Percentiles rank a stretch among this genome's conserved stretches.
These are phyloP conservation scores for Dichomitus squalens DNA, from an alignment of 1,284 basidiomycete species.

Conservation along the genomic window DNA sequence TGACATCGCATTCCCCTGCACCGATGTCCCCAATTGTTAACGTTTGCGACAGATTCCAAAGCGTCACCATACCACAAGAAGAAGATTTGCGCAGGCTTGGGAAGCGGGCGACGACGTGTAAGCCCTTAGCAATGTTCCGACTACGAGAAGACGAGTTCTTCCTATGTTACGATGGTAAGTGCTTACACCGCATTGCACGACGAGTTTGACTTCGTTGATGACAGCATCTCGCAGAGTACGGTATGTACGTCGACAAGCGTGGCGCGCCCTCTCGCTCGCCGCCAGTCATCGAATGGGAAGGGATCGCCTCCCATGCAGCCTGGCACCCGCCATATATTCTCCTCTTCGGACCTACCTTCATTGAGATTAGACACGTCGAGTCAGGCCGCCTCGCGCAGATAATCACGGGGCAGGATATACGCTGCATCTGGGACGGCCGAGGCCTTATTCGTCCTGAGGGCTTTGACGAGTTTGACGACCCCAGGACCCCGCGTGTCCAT, in stretches of 20 bases:
- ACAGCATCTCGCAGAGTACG: constrained; percentile 72
- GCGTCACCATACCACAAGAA: constrained; percentile 81
- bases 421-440: constrained; percentile 87
- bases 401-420: constrained; percentile 81
- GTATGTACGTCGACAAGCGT: constrained; percentile 86
- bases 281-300: constrained; percentile 93
- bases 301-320: constrained; percentile 82
- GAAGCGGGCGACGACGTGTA: constrained; percentile 78
- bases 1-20: constrained; percentile 11
- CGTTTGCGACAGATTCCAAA: constrained; percentile 66
- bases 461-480: constrained; percentile 43
- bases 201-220: not conserved
- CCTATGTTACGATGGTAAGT: constrained; percentile 88
- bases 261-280: constrained; percentile 78
- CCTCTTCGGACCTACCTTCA: constrained; percentile 88
- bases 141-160: constrained; percentile 88
- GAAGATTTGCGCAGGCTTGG: constrained; percentile 77
- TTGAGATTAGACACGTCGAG: constrained; percentile 88
- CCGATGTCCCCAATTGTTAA: not conserved
- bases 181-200: not conserved
- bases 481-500: constrained; percentile 73
- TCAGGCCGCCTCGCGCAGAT: constrained; percentile 90
- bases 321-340: constrained; percentile 89
- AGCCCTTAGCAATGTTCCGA: constrained; percentile 91
- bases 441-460: constrained; percentile 49